Percentiles rank a stretch among this genome's conserved stretches.
These are phyloP conservation scores for Colletotrichum ledebouriae DNA, from an alignment of 2,329 filamentous ascomycete genomes.

Conservation along the genomic window DNA sequence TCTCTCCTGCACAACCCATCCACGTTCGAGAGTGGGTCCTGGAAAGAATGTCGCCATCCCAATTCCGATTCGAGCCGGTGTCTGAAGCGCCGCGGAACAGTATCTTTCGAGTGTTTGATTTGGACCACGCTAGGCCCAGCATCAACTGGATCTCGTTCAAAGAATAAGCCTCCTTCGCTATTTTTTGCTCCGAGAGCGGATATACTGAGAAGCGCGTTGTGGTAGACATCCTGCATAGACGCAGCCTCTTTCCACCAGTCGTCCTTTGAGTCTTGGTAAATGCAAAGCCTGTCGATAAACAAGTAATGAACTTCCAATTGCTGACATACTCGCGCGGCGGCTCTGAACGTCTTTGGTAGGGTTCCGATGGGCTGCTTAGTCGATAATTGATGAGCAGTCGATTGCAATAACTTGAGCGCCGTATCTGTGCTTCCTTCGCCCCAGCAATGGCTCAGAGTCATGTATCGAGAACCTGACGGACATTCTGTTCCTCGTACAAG, in stretches of 20 bases:
- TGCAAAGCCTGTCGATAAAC: slow-evolving; percentile 3
- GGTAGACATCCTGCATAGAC: neutral
- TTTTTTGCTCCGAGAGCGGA: neutral
- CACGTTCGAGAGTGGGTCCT: neutral
- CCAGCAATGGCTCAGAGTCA: slow-evolving; percentile 10
- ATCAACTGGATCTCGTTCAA: neutral
- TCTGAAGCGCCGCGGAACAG: neutral
- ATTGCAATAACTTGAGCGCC: neutral
- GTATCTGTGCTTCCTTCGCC: neutral
- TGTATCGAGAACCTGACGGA: no score
- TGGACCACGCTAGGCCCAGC: neutral
- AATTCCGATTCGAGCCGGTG: neutral
- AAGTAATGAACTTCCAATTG: neutral
- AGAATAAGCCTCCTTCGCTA: neutral
- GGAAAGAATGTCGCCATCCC: neutral
- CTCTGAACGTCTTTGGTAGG: slow-evolving; percentile 12
- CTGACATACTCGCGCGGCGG: neutral
- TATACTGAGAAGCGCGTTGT: neutral
- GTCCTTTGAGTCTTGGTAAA: slow-evolving; percentile 3
- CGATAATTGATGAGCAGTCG: neutral
- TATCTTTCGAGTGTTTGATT: neutral
- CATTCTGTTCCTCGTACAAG: no score
- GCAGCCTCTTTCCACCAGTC: slow-evolving; percentile 11
- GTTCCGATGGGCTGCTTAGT: neutral
- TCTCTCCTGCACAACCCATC: slow-evolving; percentile 7